Evolutionary conservation across 1,139 yeast species (phyloP), one percentile per base, ranked within the genome.

Genomic region (Scheffersomyces illinoinensis): DNA sequence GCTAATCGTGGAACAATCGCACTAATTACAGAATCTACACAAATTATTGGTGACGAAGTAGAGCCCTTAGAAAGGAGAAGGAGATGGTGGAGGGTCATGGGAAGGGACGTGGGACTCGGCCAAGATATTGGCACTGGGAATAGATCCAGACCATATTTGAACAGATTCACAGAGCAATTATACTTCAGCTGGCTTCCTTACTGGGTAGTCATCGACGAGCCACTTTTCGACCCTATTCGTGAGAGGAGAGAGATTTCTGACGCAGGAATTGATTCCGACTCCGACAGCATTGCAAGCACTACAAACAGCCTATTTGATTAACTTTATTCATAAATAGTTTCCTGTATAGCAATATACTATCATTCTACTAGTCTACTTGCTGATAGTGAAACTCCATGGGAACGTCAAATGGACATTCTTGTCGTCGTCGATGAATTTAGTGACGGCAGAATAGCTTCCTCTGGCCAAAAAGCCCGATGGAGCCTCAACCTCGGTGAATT

Each of bases 391-490:
- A 64, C 89, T 85, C 98, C 98, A 93, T 57, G 95, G 91, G 67
- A 92, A 82, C 51, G 85, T 82, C 74, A 91, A 82, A 71, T 92
- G 97, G 56, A 83, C 84, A 47, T 80, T 83, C 68, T 88, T 87
- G 74, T 93, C 98, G 73, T 93, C 98, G 70, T 93, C 98, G 55
- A 91, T 82, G 69, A 93, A 93, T 74, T 89, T 90, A 26, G 96
- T 88, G 51, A 85, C 81, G 21, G 97, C 97, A 56, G 88, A 85
- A 76, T 91, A 93, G 58, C 85, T 82, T 54, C 98, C 97, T 74
- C 98, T 85, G 3, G 96, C 97, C 65, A 93, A 76, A 74, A 93
- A 76, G 1, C 98, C 98, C 56, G 91, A 83, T 49, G 98, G 98
- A 18, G 97, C 98, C 73, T 92, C 97, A 61, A 91, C 93, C 70